These are phyloP conservation scores for Hypomontagnella submonticulosa DNA, from an alignment of 495 filamentous ascomycete species.

Conservation along the genomic window DNA sequence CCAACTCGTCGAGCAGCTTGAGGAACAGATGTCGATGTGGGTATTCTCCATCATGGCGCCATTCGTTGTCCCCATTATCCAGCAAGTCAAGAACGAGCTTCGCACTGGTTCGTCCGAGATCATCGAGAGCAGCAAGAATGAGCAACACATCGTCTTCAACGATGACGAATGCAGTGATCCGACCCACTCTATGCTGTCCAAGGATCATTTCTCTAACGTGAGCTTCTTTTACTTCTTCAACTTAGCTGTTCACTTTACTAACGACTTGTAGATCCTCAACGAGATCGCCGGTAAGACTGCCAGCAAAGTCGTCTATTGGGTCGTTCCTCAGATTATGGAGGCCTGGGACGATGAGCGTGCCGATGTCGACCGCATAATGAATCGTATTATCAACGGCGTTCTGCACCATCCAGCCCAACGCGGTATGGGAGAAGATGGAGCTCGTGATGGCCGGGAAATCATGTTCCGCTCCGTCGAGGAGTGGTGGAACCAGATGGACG, in stretches of 20 bases:
- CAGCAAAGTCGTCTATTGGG: conserved; percentile 79
- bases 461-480: conserved; percentile 82
- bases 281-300: conserved; percentile 87
- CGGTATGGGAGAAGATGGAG: conserved; percentile 75
- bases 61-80: conserved; percentile 84
- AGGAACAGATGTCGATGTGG: conserved; percentile 82
- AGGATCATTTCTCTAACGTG: conserved; percentile 88
- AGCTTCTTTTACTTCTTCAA: conserved; percentile 24
- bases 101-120: conserved; percentile 85
- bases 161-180: conserved; percentile 79
- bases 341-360: conserved; percentile 81
- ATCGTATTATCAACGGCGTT: conserved; percentile 80
- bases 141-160: conserved; percentile 87
- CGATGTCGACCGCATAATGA: conserved; percentile 73
- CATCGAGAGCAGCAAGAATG: conserved; percentile 79
- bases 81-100: conserved; percentile 85
- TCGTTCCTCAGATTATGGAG: conserved; percentile 84
- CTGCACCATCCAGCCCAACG: conserved; percentile 89
- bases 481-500: conserved; percentile 79
- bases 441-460: conserved; percentile 72
- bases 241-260: conserved; percentile 32
- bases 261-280: conserved; percentile 72
- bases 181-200: conserved; percentile 95
- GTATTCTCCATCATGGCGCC: conserved; percentile 88
- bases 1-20: conserved; percentile 80